A percentile compares a stretch with the other conserved stretches of the same genome.
Evolutionary conservation across 2,329 filamentous ascomycete species (phyloP).

Genomic region (Hansfordia pulvinata): DNA sequence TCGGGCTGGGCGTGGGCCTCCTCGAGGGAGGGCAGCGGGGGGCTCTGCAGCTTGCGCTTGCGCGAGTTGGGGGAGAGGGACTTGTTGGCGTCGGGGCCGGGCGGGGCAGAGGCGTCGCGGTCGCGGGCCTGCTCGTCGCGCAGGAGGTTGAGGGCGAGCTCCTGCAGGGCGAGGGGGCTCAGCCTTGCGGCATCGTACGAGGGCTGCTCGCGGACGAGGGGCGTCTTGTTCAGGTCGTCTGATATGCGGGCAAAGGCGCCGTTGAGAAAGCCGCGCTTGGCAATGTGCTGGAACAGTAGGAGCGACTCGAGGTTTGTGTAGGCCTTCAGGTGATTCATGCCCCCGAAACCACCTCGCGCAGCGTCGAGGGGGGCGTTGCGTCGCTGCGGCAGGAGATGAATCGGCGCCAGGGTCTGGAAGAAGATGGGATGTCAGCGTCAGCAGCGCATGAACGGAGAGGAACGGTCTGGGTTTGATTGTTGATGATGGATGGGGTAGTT

Average conservation of each 20-base stretch:
- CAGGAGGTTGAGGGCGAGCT: conserved; percentile 64
- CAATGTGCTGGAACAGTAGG: conserved; percentile 70
- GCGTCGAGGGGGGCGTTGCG: conserved; percentile 36
- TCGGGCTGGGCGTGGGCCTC: conserved; percentile 54
- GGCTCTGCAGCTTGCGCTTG: conserved; percentile 63
- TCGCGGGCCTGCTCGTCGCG: conserved; percentile 55
- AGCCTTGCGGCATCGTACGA: conserved; percentile 64
- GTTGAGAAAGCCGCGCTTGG: conserved; percentile 50
- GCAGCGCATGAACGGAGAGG: conserved; percentile 4
- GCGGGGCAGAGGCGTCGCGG: conserved; percentile 23
- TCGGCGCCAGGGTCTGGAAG: conserved; percentile 39
- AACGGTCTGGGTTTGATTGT: conserved; percentile 8
- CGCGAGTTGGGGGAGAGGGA: conserved; percentile 40
- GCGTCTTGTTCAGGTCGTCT: conserved; percentile 59
- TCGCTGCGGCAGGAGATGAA: conserved; percentile 37
- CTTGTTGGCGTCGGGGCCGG: too few relatives aligned
- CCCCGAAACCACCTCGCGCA: conserved; percentile 39
- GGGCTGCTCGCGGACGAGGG: conserved; percentile 54
- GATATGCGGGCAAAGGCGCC: conserved; percentile 60
- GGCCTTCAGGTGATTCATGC: conserved; percentile 43
- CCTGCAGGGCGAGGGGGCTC: conserved; percentile 63
- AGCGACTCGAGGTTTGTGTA: conserved; percentile 82
- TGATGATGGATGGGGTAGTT: too few relatives aligned
- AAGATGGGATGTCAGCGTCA: conserved; percentile 13
- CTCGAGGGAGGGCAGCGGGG: conserved; percentile 48